Conservation (phyloP, 495 filamentous ascomycete species). For the Penicillium roqueforti region DNA sequence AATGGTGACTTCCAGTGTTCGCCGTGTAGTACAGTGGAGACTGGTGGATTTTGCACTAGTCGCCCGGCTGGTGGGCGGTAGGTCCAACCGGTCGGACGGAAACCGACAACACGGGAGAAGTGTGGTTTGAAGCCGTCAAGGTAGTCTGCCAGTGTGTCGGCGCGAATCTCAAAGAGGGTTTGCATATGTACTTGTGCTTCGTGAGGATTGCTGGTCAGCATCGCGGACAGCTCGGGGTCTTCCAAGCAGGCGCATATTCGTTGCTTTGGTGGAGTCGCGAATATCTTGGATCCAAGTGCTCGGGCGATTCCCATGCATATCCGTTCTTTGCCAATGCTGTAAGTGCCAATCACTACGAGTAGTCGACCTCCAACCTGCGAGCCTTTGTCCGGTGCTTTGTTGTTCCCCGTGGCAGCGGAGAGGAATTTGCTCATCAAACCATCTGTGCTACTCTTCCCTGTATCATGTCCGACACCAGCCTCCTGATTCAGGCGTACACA, state of each 20-base stretch:
- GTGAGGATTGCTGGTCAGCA: constrained; percentile 72
- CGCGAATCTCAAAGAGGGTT: constrained; percentile 81
- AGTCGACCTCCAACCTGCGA: constrained; percentile 55
- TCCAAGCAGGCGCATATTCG: constrained; percentile 80
- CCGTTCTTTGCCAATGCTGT: constrained; percentile 96
- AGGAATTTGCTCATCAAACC: constrained; percentile 64
- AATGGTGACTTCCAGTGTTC: constrained; percentile 70
- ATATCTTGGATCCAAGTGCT: constrained; percentile 87
- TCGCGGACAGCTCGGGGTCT: constrained; percentile 71
- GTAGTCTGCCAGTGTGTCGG: constrained; percentile 85
- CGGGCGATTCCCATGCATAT: constrained; percentile 89
- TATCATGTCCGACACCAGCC: constrained; percentile 47
- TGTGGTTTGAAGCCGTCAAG: constrained; percentile 68
- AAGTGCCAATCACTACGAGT: constrained; percentile 91
- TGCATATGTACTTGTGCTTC: constrained; percentile 98
- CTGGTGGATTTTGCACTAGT: constrained; percentile 58
- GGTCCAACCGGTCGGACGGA: constrained; percentile 88
- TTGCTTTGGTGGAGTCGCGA: constrained; percentile 74
- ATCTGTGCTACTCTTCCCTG: constrained; percentile 33
- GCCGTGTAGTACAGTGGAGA: constrained; percentile 66
- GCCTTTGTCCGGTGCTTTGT: constrained; percentile 4
- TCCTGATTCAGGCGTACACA: constrained; percentile 66
- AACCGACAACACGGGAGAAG: constrained; percentile 85
- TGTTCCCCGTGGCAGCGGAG: constrained; percentile 16
- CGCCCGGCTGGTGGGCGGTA: constrained; percentile 68